A percentile compares a stretch with the other conserved stretches of the same genome.
Conservation (phyloP, 2,329 filamentous ascomycete genomes). For the Colletotrichum paranaense region DNA sequence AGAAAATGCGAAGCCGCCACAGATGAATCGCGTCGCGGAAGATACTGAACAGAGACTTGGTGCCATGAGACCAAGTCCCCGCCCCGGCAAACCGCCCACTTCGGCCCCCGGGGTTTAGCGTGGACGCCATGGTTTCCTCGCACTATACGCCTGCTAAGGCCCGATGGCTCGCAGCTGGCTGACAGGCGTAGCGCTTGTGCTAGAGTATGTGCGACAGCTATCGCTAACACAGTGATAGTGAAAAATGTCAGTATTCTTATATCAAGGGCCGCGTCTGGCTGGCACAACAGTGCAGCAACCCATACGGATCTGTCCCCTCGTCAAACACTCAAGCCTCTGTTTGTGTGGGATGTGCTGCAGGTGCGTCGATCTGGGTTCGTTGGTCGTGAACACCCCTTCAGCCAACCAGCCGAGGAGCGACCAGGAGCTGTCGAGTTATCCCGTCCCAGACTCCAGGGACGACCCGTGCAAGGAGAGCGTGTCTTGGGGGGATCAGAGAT, state of each 20-base stretch:
- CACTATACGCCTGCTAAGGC: not conserved
- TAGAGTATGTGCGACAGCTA: not conserved
- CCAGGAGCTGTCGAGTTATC: not conserved
- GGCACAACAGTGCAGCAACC: not conserved
- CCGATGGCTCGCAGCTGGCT: not conserved
- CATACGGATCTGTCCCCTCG: conserved; percentile 10
- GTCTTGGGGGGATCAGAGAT: not conserved
- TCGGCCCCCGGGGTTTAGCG: not conserved
- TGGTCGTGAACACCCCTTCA: not conserved
- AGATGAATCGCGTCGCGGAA: not conserved
- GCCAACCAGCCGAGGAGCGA: conserved; percentile 1
- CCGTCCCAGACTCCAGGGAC: conserved; percentile 6
- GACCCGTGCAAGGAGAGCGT: conserved; percentile 12
- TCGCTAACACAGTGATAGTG: not conserved
- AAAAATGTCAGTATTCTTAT: not conserved
- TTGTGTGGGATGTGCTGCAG: conserved; percentile 25
- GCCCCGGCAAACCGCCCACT: not conserved
- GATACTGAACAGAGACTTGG: not conserved
- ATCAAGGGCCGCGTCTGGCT: not conserved
- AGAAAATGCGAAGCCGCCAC: not conserved
- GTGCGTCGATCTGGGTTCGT: conserved; percentile 21
- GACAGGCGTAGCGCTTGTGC: not conserved
- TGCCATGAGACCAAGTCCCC: not conserved
- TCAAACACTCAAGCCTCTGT: conserved; percentile 20
- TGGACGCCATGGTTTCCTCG: not conserved